Evolutionary conservation across 768 basidiomycete genomes (phyloP), one percentile per base, ranked within the genome.

Genomic region (Suillus decipiens): DNA sequence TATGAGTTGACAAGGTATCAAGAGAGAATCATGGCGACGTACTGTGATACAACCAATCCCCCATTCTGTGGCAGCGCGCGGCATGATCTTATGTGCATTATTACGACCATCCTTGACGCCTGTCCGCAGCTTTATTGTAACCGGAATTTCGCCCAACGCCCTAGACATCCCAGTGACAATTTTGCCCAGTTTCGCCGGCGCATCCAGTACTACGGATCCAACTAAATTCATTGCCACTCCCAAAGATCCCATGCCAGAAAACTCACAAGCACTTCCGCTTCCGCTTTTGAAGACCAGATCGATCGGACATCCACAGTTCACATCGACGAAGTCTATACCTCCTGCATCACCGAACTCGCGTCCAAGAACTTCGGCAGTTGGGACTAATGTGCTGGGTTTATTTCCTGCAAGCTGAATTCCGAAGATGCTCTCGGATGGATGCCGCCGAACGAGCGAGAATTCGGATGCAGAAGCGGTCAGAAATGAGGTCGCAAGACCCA

Each of bases 251-350:
- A 47, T 41, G n/a, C 11, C 12, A 24, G 50, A 50, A 36, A 51
- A 88, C 90, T 58, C 69, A 95, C 95, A 75, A 33, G 95, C 95
- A 62, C 90, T 92, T 0, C 95, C 95, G 61, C 93, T 95, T 3
- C 95, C 95, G 15, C 85, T 84, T 69, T 90, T 91, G 78, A 96
- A 97, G 1, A 99, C 93, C 48, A 98, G 79, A 75, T 99, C 97
- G 68, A 99, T 99, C 4, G 97, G 97, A 75, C 97, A 99, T 8
- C 96, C 96, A 75, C 93, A 93, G 71, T 99, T 99, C 66, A 99
- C 77, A 71, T 99, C 96, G 1, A 96, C 92, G 69, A 97, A 98
- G 70, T 98, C 94, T 24, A 97, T 76, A 22, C 82, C 81, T 14
- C 82, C 79, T 1, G 80, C 80, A 57, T 57, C 56, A 57, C 56